phyloP scores from a whole-genome alignment of 768 basidiomycete genomes.

The Suillus decipiens region DNA sequence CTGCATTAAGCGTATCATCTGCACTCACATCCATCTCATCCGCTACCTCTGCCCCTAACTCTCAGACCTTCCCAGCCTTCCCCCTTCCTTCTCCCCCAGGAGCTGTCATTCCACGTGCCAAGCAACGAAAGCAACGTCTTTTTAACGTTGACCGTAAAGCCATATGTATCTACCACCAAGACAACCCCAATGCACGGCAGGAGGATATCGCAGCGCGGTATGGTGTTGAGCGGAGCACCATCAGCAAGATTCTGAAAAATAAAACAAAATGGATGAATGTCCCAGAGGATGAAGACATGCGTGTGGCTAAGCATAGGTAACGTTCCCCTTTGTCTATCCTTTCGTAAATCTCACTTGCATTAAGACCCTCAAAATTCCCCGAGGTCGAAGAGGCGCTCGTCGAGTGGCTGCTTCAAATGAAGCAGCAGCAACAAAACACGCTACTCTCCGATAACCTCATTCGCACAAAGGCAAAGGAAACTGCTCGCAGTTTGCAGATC shows the following conservation, averaged over 20 bases:
- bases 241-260: constrained; percentile 88
- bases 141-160: constrained; percentile 72
- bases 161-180: constrained; percentile 68
- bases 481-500: constrained; percentile 58
- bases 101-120: constrained; percentile 37
- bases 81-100: constrained; percentile 32
- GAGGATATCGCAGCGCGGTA: constrained; percentile 81
- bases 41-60: constrained; percentile 32
- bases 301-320: constrained; percentile 72
- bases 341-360: constrained; percentile 16
- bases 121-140: constrained; percentile 73
- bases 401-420: constrained; percentile 59
- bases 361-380: constrained; percentile 79
- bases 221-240: constrained; percentile 88
- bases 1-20: constrained; percentile 59
- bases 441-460: constrained; percentile 66
- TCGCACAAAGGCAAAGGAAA: constrained; percentile 66
- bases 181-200: constrained; percentile 71
- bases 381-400: constrained; percentile 68
- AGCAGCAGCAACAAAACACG: constrained; percentile 42
- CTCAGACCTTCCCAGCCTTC: constrained; percentile 31
- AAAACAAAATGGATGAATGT: constrained; percentile 82
- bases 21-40: constrained; percentile 55
- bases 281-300: constrained; percentile 55
- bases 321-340: constrained; percentile 15